Conservation (phyloP, 371 early-diverging fungal genomes). For the Haplosporangium sp. region DNA sequence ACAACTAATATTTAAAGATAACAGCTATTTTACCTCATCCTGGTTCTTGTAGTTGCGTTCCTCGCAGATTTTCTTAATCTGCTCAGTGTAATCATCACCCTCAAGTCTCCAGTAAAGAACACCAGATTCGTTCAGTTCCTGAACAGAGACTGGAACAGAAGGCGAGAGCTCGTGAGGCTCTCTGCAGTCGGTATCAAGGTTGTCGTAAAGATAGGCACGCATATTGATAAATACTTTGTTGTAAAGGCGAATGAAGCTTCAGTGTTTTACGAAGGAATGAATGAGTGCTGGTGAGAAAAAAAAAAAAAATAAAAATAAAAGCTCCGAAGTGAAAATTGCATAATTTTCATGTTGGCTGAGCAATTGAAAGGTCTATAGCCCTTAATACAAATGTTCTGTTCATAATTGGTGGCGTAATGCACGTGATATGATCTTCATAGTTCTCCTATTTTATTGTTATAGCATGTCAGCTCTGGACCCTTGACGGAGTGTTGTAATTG, state of each 20-base stretch:
- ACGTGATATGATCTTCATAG: no score
- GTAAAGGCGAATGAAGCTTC: background rate
- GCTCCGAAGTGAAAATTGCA: no score
- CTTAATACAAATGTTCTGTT: no score
- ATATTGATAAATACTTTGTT: slow-evolving; percentile 47
- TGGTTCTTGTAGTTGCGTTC: slow-evolving; percentile 91
- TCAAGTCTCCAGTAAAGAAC: slow-evolving; percentile 83
- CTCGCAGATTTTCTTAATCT: slow-evolving; percentile 75
- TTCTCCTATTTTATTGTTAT: no score
- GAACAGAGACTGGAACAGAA: slow-evolving; percentile 67
- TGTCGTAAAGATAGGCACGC: slow-evolving; percentile 81
- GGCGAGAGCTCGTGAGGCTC: slow-evolving; percentile 79
- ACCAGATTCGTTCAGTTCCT: slow-evolving; percentile 74
- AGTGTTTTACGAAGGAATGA: background rate
- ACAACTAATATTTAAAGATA: background rate
- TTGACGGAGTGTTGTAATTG: no score
- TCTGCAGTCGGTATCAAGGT: slow-evolving; percentile 67
- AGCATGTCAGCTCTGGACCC: no score
- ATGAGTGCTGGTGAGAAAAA: background rate
- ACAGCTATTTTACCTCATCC: slow-evolving; percentile 71
- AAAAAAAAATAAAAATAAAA: background rate
- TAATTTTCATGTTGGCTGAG: no score
- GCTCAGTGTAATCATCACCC: slow-evolving; percentile 64
- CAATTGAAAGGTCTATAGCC: no score
- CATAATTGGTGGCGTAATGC: no score